Base-by-base conservation (phyloP, 352 stramenopile genomes). In the Blastocystis sp. region DNA sequence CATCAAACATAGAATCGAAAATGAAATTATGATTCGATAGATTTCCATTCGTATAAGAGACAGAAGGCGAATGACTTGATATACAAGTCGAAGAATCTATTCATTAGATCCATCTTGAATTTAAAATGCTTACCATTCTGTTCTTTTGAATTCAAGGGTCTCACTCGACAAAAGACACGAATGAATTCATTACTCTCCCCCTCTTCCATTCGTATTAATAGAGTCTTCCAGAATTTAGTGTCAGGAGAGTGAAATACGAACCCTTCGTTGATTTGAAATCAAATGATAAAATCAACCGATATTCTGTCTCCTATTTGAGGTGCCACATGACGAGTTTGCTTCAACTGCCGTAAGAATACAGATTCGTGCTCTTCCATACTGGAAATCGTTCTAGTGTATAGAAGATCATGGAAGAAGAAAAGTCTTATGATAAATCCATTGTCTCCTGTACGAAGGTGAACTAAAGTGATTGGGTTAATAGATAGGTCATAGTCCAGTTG, bases 1-100 rank as follows among this genome's bases (percentile, higher is more conserved):
- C 75, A 46, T 74, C 52, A 27, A 75, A 86, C 24, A 86, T 51
- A 39, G 57, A 57, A 86, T 86, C 56, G 43, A 75, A 86, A 57
- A 57, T 42, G 46, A 86, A 86, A 21, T 80, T 86, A 58, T 75
- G 57, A 21, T n/a, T 21, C 5, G 56, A 24, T 21, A n/a, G 16
- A 77, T 71, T 75, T 24, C 43, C 61, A 29, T 42, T 86, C 3
- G 75, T 46, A 69, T 58, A 71, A 21, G 39, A n/a, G 27, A 75
- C 56, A 24, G 32, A 42, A 14, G 57, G 57, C 19, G 57, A 59
- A 12, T 74, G 7, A 32, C 57, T 57, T 35, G 21, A 27, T 73
- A 86, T 32, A 49, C 75, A 86, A 29, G 19, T 78, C 29, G 27
- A 32, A 58, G 1, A 19, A 35, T 75, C 75, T 86, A 86, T 19